Evolutionary conservation across 2,329 filamentous ascomycete species (phyloP), one percentile per base, ranked within the genome.

Genomic region (Aspergillus sclerotialis): DNA sequence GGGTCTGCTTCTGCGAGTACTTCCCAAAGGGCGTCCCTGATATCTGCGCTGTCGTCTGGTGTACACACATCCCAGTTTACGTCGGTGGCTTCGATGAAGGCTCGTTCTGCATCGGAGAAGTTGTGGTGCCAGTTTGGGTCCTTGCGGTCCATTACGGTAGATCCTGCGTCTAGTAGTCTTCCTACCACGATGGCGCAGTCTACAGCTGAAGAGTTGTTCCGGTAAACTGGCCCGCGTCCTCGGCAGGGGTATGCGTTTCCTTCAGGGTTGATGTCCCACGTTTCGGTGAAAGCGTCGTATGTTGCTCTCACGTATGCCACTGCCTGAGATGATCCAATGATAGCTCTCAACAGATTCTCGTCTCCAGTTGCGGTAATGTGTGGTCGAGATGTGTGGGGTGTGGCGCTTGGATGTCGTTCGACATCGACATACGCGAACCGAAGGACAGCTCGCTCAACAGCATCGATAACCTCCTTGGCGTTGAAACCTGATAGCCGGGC

Each of bases 141-240:
- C 12, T 36, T 28, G 12, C 49, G 49, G 30, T 65, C 61, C 5
- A 50, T 40, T 6, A 43, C 44, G 1, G 61, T 63, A 8, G 52
- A 58, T 8, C 61, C 61, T 4, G 51, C 56, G 27, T 61, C 50
- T 5, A 60, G 47, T n/a, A 65, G 37, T 33, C 44, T 58, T 1
- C 55, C 61, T 3, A 50, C 43, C n/a, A 61, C 52, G 29, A 64
- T 57, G 5, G 48, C 38, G 29, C 49, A 52, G 31, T 64, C 59
- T 10, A 60, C 38, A 7, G 44, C 39, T 34, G 44, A 47, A 7
- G 56, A 55, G n/a, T 38, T 40, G 1, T 30, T 19, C 4, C 18
- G 12, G 33, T 48, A 52, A 7, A 55, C 34, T 5, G 60, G 60
- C 1, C 59, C 60, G 4, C 55, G 51, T 3, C 58, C 58, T 18